Conservation (phyloP, 2,329 filamentous ascomycete species). For the Aaosphaeria pasadenensis region DNA sequence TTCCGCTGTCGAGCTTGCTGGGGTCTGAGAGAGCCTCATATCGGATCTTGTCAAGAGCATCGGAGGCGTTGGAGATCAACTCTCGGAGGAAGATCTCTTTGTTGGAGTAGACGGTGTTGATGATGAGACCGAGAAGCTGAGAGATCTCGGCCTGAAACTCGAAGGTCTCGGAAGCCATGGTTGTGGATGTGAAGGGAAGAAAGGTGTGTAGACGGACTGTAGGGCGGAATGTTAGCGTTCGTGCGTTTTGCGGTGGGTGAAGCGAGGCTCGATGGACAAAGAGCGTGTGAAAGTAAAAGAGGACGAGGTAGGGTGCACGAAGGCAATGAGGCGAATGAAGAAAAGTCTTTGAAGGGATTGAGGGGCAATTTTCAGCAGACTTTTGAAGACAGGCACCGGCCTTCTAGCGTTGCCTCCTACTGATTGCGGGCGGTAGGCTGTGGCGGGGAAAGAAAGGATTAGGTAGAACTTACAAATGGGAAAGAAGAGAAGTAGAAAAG, state of each 20-base stretch:
- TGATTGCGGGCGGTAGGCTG: constrained; percentile 4
- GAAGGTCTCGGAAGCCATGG: constrained; percentile 89
- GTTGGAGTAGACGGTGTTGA: constrained; percentile 99
- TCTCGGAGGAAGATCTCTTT: constrained; percentile 99
- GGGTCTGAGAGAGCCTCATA: constrained; percentile 98
- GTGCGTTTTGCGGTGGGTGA: constrained; percentile 3
- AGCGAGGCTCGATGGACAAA: not conserved
- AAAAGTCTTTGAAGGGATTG: too few relatives aligned
- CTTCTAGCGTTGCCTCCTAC: not conserved
- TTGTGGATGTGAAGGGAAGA: constrained; percentile 29
- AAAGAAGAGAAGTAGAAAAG: too few relatives aligned
- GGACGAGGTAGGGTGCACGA: too few relatives aligned
- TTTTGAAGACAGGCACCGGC: too few relatives aligned
- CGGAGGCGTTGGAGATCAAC: constrained; percentile 95
- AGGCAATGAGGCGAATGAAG: too few relatives aligned
- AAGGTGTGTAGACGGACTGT: too few relatives aligned
- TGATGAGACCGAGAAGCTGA: constrained; percentile 99
- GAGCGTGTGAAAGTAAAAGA: too few relatives aligned
- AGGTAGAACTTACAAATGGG: constrained; percentile 14
- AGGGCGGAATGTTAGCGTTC: too few relatives aligned
- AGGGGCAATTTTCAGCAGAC: too few relatives aligned
- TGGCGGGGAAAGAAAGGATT: constrained; percentile 1
- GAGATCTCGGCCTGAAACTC: constrained; percentile 99
- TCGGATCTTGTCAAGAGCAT: constrained; percentile 99
- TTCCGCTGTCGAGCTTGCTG: constrained; percentile 93